phyloP scores from a whole-genome alignment of 805 yeast species.

The Wickerhamomyces xylosicus region DNA sequence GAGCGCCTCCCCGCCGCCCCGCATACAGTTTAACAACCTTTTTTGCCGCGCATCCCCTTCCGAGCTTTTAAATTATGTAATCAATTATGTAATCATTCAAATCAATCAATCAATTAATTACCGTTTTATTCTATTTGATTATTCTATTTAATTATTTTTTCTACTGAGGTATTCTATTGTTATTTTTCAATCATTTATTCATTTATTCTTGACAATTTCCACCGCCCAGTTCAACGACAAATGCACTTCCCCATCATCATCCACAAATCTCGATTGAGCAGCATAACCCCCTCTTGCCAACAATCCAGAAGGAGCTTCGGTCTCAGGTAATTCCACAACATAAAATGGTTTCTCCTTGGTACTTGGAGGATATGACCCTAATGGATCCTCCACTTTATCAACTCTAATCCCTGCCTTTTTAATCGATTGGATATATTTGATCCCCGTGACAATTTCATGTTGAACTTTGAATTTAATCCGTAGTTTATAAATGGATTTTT shows the following conservation, averaged over 20 bases:
- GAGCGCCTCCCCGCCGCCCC: too few species aligned
- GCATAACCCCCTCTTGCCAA: conserved; percentile 80
- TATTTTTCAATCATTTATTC: too few species aligned
- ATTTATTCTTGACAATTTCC: conserved; percentile 55
- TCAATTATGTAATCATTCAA: too few species aligned
- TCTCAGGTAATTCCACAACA: conserved; percentile 49
- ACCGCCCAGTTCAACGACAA: conserved; percentile 78
- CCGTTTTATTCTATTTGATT: too few species aligned
- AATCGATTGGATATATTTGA: conserved; percentile 74
- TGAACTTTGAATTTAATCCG: conserved; percentile 74
- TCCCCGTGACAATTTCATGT: conserved; percentile 85
- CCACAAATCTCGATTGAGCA: conserved; percentile 74
- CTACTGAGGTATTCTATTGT: too few species aligned
- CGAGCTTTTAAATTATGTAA: too few species aligned
- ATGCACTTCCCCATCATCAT: conserved; percentile 74
- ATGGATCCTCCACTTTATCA: conserved; percentile 76
- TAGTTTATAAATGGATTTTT: conserved; percentile 63
- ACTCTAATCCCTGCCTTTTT: conserved; percentile 84
- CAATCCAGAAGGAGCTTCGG: conserved; percentile 87
- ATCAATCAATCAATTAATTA: too few species aligned
- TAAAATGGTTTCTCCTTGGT: conserved; percentile 73
- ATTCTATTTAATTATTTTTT: too few species aligned
- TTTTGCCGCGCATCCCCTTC: too few species aligned
- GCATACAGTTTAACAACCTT: too few species aligned
- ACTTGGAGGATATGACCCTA: conserved; percentile 87